Evolutionary conservation across 192 early-diverging fungal species (phyloP).

Genomic region (Nowakowskiella sp.): DNA sequence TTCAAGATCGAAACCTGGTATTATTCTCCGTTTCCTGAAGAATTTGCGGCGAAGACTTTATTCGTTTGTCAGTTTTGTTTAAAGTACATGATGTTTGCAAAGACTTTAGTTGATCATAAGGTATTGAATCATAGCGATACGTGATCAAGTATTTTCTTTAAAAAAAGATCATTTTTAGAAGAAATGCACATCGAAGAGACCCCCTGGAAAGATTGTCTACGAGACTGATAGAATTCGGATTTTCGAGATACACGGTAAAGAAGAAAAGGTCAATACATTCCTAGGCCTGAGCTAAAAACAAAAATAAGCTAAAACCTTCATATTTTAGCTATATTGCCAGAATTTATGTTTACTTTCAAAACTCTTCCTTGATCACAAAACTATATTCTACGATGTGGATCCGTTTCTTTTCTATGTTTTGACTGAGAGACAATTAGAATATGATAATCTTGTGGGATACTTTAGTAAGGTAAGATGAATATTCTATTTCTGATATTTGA

Average conservation of each 20-base stretch:
- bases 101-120: slow-evolving; percentile 55
- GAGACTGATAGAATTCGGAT: slow-evolving; percentile 57
- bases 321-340: slow-evolving; percentile 72
- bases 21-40: slow-evolving; percentile 75
- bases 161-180: slow-evolving; percentile 23
- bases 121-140: slow-evolving; percentile 19
- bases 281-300: too few species aligned
- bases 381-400: slow-evolving; percentile 82
- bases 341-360: slow-evolving; percentile 84
- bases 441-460: slow-evolving; percentile 65
- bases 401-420: slow-evolving; percentile 86
- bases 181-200: slow-evolving; percentile 56
- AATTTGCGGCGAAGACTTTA: slow-evolving; percentile 54
- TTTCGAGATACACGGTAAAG: slow-evolving; percentile 76
- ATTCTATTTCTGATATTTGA: neutral
- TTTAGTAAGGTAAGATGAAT: slow-evolving; percentile 73
- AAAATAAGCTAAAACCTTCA: too few species aligned
- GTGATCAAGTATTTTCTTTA: slow-evolving; percentile 2
- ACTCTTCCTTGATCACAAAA: slow-evolving; percentile 89
- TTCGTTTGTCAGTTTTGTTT: slow-evolving; percentile 82
- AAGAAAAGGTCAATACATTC: slow-evolving; percentile 48
- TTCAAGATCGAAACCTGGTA: slow-evolving; percentile 85
- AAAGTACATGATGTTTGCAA: slow-evolving; percentile 68
- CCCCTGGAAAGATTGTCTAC: slow-evolving; percentile 71
- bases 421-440: slow-evolving; percentile 29